phyloP scores from a whole-genome alignment of 2,329 filamentous ascomycete species.

The Penicillium freii region DNA sequence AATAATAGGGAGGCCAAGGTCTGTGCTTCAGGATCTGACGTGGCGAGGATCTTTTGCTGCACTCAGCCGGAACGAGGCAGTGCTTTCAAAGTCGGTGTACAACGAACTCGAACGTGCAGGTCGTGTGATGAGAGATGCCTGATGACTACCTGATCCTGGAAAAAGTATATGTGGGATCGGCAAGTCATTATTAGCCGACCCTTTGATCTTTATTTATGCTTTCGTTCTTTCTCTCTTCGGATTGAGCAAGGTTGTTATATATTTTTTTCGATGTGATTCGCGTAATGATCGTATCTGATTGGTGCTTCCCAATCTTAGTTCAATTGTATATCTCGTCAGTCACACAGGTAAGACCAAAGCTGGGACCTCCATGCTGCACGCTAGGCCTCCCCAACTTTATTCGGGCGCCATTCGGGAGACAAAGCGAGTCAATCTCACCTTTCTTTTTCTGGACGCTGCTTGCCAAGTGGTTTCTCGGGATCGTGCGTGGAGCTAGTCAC shows the following conservation, averaged over 20 bases:
- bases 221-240: neutral
- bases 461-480: slow-evolving; percentile 6
- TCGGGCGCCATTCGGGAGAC: slow-evolving; percentile 9
- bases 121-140: slow-evolving; percentile 14
- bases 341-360: slow-evolving; percentile 2
- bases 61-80: slow-evolving; percentile 10
- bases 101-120: slow-evolving; percentile 9
- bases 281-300: neutral
- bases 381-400: slow-evolving; percentile 2
- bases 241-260: neutral
- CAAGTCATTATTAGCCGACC: neutral
- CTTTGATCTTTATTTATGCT: neutral
- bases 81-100: slow-evolving; percentile 14
- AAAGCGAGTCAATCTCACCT: slow-evolving; percentile 8
- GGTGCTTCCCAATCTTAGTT: neutral
- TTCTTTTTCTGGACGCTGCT: slow-evolving; percentile 10
- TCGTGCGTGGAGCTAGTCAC: slow-evolving; percentile 7
- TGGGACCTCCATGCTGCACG: neutral
- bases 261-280: neutral
- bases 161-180: slow-evolving; percentile 8
- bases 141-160: slow-evolving; percentile 11
- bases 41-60: slow-evolving; percentile 8
- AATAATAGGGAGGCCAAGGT: neutral
- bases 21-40: slow-evolving; percentile 8
- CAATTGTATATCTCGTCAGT: neutral